Evolutionary conservation across 768 basidiomycete species (phyloP).

Genomic region (Suillus weaverae): DNA sequence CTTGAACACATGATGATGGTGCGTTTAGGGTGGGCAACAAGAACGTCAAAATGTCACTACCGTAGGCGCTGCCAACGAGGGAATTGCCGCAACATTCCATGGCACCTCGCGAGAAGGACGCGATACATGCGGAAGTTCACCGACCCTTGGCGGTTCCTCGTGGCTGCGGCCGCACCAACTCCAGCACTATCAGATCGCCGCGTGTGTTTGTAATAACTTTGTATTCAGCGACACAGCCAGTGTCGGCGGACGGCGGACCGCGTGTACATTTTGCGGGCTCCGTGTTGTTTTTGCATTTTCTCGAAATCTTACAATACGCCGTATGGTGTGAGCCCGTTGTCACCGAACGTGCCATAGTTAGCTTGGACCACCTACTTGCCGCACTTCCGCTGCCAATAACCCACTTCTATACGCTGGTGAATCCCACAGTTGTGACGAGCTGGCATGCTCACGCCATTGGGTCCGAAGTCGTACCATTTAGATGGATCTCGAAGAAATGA

Average conservation of each 20-base stretch:
- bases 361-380: neutral
- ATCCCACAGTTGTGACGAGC: neutral
- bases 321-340: neutral
- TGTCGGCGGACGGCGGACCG: slow-evolving; percentile 2
- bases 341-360: neutral
- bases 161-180: neutral
- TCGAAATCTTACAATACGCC: neutral
- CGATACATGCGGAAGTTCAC: neutral
- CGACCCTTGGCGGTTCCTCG: neutral
- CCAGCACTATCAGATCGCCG: neutral
- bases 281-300: neutral
- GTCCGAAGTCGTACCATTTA: neutral
- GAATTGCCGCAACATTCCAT: neutral
- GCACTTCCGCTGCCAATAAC: neutral
- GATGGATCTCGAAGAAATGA: neutral
- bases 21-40: slow-evolving; percentile 1
- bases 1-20: neutral
- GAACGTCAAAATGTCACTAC: neutral
- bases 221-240: neutral
- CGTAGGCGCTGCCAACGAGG: neutral
- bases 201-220: neutral
- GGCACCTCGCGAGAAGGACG: neutral
- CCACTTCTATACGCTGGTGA: neutral
- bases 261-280: neutral
- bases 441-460: neutral